Percentiles rank a stretch among this genome's conserved stretches.
These are phyloP conservation scores for Aspergillus sp. DNA, from an alignment of 2,329 filamentous ascomycete species.

Conservation along the genomic window DNA sequence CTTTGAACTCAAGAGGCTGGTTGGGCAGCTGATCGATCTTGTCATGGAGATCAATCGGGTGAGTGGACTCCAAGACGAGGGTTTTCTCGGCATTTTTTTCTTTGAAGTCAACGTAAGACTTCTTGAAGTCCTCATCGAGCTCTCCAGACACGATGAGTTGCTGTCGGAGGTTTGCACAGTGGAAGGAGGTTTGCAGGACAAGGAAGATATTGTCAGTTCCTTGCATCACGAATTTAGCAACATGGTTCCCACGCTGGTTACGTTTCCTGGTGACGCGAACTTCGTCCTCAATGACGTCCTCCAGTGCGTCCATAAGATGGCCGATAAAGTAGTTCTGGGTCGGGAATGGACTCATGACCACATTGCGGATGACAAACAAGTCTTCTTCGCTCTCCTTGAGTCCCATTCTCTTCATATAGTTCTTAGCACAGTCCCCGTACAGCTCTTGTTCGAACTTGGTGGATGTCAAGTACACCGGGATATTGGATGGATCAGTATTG, in stretches of 20 bases:
- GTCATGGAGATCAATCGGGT: background rate
- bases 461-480: constrained; percentile 41
- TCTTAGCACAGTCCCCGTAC: constrained; percentile 36
- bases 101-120: background rate
- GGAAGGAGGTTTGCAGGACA: constrained; percentile 33
- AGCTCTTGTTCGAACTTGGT: constrained; percentile 35
- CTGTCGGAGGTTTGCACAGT: constrained; percentile 33
- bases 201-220: constrained; percentile 28
- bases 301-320: background rate
- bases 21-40: background rate
- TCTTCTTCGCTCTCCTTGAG: constrained; percentile 25
- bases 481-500: constrained; percentile 26
- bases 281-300: constrained; percentile 2
- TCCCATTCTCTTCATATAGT: constrained; percentile 36
- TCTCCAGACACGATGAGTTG: constrained; percentile 26
- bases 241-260: background rate
- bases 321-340: constrained; percentile 7
- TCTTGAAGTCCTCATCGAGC: background rate
- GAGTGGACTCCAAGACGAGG: background rate
- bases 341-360: constrained; percentile 36
- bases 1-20: background rate
- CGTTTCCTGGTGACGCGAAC: constrained; percentile 1
- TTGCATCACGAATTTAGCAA: constrained; percentile 8
- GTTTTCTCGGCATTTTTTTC: background rate
- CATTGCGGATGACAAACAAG: constrained; percentile 41